These are phyloP conservation scores for Aquilaria malaccensis DNA, from an alignment of 345 rosid genomes.

Conservation along the genomic window DNA sequence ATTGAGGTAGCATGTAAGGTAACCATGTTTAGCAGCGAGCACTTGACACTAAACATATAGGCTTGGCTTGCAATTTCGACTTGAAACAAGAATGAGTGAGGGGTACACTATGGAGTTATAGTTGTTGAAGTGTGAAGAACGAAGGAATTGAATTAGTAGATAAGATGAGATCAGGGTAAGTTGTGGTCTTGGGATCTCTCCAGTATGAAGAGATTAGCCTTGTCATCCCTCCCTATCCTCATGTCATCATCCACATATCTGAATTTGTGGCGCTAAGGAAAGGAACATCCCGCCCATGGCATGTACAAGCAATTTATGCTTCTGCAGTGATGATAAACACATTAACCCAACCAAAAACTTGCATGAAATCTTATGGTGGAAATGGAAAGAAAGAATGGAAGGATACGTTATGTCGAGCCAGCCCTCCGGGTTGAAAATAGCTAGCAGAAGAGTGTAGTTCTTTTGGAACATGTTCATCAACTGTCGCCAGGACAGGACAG, in stretches of 20 bases:
- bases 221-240: constrained; percentile 83
- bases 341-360: not conserved
- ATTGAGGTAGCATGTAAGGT: no score
- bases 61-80: no score
- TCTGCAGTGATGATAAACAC: no score
- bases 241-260: constrained; percentile 71
- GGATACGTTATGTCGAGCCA: constrained; percentile 93
- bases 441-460: constrained; percentile 60
- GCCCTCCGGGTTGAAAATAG: constrained; percentile 78
- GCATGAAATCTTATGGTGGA: no score
- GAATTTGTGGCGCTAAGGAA: constrained; percentile 28
- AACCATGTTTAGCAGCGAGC: no score
- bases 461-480: constrained; percentile 69
- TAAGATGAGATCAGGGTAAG: no score
- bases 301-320: no score
- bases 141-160: no score
- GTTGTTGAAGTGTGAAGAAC: no score
- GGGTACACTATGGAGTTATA: no score
- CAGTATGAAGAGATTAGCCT: constrained; percentile 63
- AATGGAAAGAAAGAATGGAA: constrained; percentile 6
- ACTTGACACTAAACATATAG: no score
- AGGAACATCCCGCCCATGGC: not conserved
- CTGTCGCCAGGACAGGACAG: constrained; percentile 25
- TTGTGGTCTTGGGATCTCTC: constrained; percentile 42
- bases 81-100: no score